phyloP scores from a whole-genome alignment of 169 alveolate species.

The Eimeria brunetti region DNA sequence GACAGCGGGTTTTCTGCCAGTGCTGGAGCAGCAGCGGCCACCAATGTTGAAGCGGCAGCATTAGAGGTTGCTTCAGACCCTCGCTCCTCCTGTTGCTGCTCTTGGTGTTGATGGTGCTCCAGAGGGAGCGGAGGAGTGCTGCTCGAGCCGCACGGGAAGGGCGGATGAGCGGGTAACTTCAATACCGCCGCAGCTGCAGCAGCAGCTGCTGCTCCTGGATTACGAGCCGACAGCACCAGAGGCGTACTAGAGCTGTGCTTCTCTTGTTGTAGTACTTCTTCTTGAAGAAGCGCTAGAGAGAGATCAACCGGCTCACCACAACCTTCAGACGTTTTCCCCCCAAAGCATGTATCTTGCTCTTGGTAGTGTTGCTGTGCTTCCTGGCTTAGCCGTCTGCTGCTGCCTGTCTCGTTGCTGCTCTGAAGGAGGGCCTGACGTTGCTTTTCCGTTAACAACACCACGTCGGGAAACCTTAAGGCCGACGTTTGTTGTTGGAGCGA shows the following conservation, averaged over 20 bases:
- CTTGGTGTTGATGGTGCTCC: not conserved
- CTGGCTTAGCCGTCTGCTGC: slow-evolving; percentile 3
- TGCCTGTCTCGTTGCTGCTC: not conserved
- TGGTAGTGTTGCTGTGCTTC: slow-evolving; percentile 3
- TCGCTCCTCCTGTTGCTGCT: slow-evolving; percentile 18
- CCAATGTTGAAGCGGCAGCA: not conserved
- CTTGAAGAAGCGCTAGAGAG: not conserved
- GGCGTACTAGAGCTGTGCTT: not conserved
- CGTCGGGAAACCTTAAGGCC: not conserved
- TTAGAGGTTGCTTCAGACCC: not conserved
- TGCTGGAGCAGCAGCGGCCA: not conserved
- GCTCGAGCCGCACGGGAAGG: slow-evolving; percentile 20
- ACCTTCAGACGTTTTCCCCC: not conserved
- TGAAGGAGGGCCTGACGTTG: slow-evolving; percentile 4
- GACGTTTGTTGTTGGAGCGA: not conserved
- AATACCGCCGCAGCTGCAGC: slow-evolving; percentile 33
- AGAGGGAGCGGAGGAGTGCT: not conserved
- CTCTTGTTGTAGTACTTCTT: not conserved
- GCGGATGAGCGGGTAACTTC: not conserved
- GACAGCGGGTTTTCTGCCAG: not conserved
- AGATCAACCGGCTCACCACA: slow-evolving; percentile 6
- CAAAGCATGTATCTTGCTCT: not conserved
- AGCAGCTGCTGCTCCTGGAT: slow-evolving; percentile 15
- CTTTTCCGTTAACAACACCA: slow-evolving; percentile 11
- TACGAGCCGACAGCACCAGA: slow-evolving; percentile 21